These are phyloP conservation scores for Ceriops zippeliana DNA, from an alignment of 345 rosid genomes.

Conservation along the genomic window DNA sequence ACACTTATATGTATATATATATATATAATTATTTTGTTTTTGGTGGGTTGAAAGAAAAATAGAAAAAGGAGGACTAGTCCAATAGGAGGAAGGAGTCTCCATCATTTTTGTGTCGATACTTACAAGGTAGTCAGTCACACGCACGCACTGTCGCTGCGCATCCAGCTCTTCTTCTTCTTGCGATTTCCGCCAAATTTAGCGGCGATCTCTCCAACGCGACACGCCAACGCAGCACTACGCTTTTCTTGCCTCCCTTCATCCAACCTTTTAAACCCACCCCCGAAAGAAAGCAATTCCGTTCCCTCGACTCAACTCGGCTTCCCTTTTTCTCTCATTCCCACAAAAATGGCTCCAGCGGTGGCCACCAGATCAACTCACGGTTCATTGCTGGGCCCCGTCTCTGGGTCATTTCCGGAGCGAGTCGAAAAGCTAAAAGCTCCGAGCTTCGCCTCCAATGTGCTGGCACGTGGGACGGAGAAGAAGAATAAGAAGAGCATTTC, in stretches of 20 bases:
- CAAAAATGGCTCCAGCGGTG: conserved; percentile 73
- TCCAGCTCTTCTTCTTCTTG: conserved; percentile 9
- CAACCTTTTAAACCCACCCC: conserved; percentile 1
- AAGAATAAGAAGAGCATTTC: conserved; percentile 24
- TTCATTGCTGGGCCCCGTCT: conserved; percentile 36
- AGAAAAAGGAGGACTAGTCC: not conserved
- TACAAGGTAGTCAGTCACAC: conserved; percentile 33
- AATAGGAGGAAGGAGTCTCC: too few relatives aligned
- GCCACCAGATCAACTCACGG: conserved; percentile 63
- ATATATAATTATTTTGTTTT: too few relatives aligned
- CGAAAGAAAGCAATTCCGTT: not conserved
- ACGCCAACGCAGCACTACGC: not conserved
- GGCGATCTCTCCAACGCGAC: conserved; percentile 50
- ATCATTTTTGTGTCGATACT: conserved; percentile 42
- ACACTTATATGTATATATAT: too few relatives aligned
- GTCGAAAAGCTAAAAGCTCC: conserved; percentile 48
- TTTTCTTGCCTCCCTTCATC: conserved; percentile 3
- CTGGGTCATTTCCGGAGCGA: conserved; percentile 48
- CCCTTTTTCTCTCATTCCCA: not conserved
- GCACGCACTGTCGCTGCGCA: not conserved
- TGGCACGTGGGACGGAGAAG: conserved; percentile 23
- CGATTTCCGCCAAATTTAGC: conserved; percentile 44
- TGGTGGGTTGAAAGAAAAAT: not conserved
- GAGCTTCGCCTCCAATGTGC: conserved; percentile 46
- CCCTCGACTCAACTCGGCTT: not conserved